Evolutionary conservation across 495 filamentous ascomycete species (phyloP).

Genomic region (Aspergillus bridgeri): DNA sequence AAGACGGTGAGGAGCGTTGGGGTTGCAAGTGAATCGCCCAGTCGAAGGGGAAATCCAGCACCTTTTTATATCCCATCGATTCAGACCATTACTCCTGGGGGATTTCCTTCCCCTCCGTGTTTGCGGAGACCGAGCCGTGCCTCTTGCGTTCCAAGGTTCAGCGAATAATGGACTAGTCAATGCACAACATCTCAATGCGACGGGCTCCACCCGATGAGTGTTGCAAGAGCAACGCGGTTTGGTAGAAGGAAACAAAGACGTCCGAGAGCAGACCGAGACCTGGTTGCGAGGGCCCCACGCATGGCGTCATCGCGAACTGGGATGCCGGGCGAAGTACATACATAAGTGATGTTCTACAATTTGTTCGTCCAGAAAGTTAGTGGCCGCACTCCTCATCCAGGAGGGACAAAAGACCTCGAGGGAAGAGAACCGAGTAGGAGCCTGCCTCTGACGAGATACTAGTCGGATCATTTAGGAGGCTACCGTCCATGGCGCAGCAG

Average conservation of each 20-base stretch:
- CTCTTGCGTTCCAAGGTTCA: neutral
- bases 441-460: too few relatives aligned
- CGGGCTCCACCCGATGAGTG: neutral
- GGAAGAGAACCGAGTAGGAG: neutral
- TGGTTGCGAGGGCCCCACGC: conserved; percentile 3
- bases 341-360: neutral
- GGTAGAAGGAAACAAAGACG: neutral
- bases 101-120: neutral
- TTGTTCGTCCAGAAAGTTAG: neutral
- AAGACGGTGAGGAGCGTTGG: neutral
- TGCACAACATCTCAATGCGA: neutral
- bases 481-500: neutral
- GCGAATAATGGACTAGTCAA: neutral
- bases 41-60: neutral
- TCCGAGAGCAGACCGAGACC: neutral
- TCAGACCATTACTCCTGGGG: neutral
- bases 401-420: neutral
- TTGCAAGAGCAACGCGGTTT: neutral
- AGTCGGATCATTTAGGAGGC: neutral
- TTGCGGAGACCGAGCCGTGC: neutral
- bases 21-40: neutral
- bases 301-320: conserved; percentile 1
- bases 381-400: neutral
- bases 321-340: neutral
- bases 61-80: neutral